These are phyloP conservation scores for Gliomastix tumulicola DNA, from an alignment of 2,329 filamentous ascomycete species.

Conservation along the genomic window DNA sequence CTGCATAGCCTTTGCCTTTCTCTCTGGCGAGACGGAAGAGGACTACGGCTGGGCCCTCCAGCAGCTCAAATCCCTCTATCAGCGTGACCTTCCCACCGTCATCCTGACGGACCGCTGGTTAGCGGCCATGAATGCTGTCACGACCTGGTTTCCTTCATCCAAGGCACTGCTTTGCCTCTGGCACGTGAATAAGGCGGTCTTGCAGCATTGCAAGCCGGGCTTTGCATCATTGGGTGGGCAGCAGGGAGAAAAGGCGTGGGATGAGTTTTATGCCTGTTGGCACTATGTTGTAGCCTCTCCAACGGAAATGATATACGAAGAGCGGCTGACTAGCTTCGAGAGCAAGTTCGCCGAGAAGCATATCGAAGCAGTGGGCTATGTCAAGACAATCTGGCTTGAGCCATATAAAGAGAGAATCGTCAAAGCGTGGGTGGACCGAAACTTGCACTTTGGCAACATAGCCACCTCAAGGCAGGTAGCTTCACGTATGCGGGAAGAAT, in stretches of 20 bases:
- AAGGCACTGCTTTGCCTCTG: slow-evolving; percentile 8
- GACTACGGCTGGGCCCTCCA: slow-evolving; percentile 12
- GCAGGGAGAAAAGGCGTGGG: slow-evolving; percentile 3
- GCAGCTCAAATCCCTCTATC: slow-evolving; percentile 8
- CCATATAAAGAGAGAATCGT: slow-evolving; percentile 13
- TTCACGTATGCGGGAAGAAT: neutral
- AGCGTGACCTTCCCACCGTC: slow-evolving; percentile 5
- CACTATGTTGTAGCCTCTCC: slow-evolving; percentile 9
- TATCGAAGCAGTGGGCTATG: slow-evolving; percentile 10
- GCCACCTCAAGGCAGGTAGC: slow-evolving; percentile 5
- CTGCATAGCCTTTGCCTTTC: slow-evolving; percentile 13
- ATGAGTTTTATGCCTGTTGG: slow-evolving; percentile 10
- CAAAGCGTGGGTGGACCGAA: slow-evolving; percentile 10
- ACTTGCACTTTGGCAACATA: slow-evolving; percentile 10
- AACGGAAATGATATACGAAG: slow-evolving; percentile 6
- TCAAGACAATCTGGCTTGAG: slow-evolving; percentile 9
- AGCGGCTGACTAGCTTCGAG: slow-evolving; percentile 8
- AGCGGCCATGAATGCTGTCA: slow-evolving; percentile 6
- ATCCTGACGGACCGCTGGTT: slow-evolving; percentile 11
- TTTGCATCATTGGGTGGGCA: neutral
- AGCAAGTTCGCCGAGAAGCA: slow-evolving; percentile 7
- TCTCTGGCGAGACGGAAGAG: slow-evolving; percentile 8
- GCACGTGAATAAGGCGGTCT: slow-evolving; percentile 11
- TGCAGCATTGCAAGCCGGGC: slow-evolving; percentile 4
- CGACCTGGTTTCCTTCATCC: slow-evolving; percentile 5